These are phyloP conservation scores for Boletellus sp. DNA, from an alignment of 768 basidiomycete genomes.

Conservation along the genomic window DNA sequence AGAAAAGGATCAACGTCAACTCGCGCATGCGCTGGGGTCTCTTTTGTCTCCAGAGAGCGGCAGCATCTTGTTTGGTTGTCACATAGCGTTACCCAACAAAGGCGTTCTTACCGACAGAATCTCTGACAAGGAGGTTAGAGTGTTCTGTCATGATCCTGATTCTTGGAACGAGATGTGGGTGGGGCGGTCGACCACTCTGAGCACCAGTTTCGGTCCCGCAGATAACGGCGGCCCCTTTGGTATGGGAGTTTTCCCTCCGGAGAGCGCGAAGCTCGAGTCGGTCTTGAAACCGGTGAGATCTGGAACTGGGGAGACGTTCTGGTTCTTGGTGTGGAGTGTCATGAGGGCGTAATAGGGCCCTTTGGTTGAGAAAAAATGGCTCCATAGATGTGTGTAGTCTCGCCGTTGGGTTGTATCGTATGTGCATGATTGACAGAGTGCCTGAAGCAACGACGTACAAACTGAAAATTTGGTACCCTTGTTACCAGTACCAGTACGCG, in stretches of 20 bases:
- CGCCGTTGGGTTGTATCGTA: too few species aligned
- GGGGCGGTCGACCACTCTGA: background rate
- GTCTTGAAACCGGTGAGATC: slow-evolving; percentile 14
- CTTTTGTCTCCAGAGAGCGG: slow-evolving; percentile 28
- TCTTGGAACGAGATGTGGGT: slow-evolving; percentile 30
- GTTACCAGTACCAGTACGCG: too few species aligned
- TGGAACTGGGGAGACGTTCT: background rate
- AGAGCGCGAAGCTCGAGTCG: slow-evolving; percentile 31
- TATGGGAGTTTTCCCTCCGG: slow-evolving; percentile 25
- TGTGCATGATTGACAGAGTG: too few species aligned
- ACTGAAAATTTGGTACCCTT: too few species aligned
- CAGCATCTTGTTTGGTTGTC: slow-evolving; percentile 31
- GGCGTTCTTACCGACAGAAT: slow-evolving; percentile 1
- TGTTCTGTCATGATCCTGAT: slow-evolving; percentile 25
- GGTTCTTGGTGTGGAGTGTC: slow-evolving; percentile 20
- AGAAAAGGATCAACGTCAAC: slow-evolving; percentile 20
- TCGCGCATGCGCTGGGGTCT: slow-evolving; percentile 24
- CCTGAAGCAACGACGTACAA: too few species aligned
- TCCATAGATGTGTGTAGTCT: too few species aligned
- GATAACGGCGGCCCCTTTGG: background rate
- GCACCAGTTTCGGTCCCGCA: too few species aligned
- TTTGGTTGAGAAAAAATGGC: too few species aligned
- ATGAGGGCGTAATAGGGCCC: slow-evolving; percentile 6
- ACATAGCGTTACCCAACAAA: slow-evolving; percentile 15
- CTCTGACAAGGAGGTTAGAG: slow-evolving; percentile 2